Evolutionary conservation across 2,329 filamentous ascomycete species (phyloP), one percentile per base, ranked within the genome.

Genomic region (Cladosporium sp.): DNA sequence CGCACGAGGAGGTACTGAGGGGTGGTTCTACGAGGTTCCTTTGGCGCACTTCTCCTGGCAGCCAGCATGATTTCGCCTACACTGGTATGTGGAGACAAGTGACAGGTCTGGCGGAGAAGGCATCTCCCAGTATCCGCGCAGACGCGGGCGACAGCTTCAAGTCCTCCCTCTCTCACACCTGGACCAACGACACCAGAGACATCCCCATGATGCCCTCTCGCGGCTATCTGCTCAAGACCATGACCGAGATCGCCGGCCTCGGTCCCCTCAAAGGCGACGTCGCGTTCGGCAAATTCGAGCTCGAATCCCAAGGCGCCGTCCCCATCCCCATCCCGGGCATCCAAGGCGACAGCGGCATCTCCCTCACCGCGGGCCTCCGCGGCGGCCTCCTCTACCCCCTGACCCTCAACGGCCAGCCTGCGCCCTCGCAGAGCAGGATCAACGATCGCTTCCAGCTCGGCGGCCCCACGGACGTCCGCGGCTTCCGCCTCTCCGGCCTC

Each of bases 401-500:
- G 13, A 79, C 87, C 1, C 73, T 86, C 7, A 82, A 82, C 6
- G 74, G 73, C 49, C 63, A 70, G 14, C 74, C 74, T 45, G 73
- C 74, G 16, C 79, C 85, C 0, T 76, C 79, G 19, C 81, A 85
- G 4, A 95, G 88, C 59, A 83, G 89, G 31, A 80, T 97, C 64
- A 96, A 95, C 67, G 93, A 98, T 69, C 89, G 93, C 42, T 98
- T 98, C 74, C 84, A 90, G 64, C 86, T 98, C 32, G 93, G 93
- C 41, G 93, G 93, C 0, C 92, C 93, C 3, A 95, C 90, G 3
- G 92, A 95, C 66, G 88, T 98, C 11, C 87, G 93, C 52, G 93
- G 93, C 2, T 98, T 98, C 77, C 85, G 89, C 54, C 81, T 95
- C 18, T 87, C 86, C 16, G 93, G 93, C 1, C 78, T 98, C 5